These are phyloP conservation scores for Tetragonia tetragonoides DNA, from an alignment of 148 eudicot genomes.

Conservation along the genomic window DNA sequence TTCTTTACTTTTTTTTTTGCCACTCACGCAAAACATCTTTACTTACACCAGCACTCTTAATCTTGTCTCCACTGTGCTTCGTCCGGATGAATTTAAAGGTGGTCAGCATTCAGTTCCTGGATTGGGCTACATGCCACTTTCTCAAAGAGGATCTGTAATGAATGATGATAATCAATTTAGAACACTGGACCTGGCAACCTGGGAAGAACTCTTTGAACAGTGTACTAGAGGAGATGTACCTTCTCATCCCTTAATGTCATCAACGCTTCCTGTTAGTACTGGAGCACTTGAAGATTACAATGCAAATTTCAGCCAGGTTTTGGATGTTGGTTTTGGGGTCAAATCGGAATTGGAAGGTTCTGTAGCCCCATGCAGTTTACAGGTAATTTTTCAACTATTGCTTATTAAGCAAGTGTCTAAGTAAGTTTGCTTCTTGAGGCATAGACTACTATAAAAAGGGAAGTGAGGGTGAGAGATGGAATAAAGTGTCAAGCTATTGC, in stretches of 20 bases:
- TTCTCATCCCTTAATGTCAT: slow-evolving; percentile 25
- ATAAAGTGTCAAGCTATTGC: neutral
- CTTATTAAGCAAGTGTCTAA: neutral
- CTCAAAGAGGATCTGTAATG: slow-evolving; percentile 23
- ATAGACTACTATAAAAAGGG: neutral
- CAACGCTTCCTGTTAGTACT: slow-evolving; percentile 16
- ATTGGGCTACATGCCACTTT: slow-evolving; percentile 24
- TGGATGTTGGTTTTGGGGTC: slow-evolving; percentile 30
- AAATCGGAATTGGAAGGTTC: slow-evolving; percentile 25
- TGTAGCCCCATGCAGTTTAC: slow-evolving; percentile 25
- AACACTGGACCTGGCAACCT: slow-evolving; percentile 38
- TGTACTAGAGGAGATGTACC: slow-evolving; percentile 26
- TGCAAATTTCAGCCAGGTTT: slow-evolving; percentile 33
- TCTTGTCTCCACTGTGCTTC: neutral
- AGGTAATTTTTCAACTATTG: slow-evolving; percentile 26
- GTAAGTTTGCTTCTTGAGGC: neutral
- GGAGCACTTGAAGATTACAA: slow-evolving; percentile 28
- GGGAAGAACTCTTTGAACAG: slow-evolving; percentile 49
- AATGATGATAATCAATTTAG: slow-evolving; percentile 27
- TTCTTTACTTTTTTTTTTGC: neutral
- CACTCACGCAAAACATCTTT: neutral
- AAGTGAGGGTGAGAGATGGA: neutral
- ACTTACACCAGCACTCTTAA: neutral
- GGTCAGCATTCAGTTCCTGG: slow-evolving; percentile 20
- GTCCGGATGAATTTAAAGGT: slow-evolving; percentile 31